phyloP scores from a whole-genome alignment of 176 grass and related monocot species.

The Carex littledalei region DNA sequence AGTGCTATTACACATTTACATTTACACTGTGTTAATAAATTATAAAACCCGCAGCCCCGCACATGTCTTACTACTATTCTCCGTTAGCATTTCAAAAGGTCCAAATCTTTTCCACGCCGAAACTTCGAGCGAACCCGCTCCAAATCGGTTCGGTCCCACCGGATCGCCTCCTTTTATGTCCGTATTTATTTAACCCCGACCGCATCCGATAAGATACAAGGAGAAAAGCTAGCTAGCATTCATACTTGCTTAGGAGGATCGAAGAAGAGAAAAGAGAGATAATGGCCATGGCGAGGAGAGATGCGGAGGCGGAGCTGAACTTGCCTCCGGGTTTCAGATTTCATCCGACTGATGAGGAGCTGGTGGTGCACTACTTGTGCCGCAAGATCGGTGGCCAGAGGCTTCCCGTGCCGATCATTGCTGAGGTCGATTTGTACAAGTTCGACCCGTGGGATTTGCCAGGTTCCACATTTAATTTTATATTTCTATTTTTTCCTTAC shows the following conservation, averaged over 20 bases:
- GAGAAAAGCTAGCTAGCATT: background rate
- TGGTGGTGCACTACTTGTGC: constrained; percentile 31
- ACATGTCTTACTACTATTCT: constrained; percentile 3
- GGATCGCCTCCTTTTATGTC: background rate
- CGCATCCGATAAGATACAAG: background rate
- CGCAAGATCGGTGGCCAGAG: constrained; percentile 19
- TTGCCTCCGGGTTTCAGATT: constrained; percentile 39
- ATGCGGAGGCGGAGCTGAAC: constrained; percentile 19
- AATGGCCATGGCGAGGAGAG: constrained; percentile 3
- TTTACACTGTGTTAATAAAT: background rate
- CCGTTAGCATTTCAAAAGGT: constrained; percentile 16
- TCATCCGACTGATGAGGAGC: constrained; percentile 41
- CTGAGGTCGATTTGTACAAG: constrained; percentile 44
- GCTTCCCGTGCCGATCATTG: constrained; percentile 24
- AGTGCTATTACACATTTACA: too few species aligned
- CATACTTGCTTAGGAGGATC: background rate
- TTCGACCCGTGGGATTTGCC: constrained; percentile 39
- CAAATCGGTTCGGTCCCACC: background rate
- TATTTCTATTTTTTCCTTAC: background rate
- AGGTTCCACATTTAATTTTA: background rate
- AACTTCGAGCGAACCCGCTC: constrained; percentile 4
- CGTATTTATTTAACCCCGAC: background rate
- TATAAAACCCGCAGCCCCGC: background rate
- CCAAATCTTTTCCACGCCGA: constrained; percentile 19
- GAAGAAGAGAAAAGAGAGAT: background rate